phyloP scores from a whole-genome alignment of 768 basidiomycete genomes.

The Leucosporidium yakuticum region DNA sequence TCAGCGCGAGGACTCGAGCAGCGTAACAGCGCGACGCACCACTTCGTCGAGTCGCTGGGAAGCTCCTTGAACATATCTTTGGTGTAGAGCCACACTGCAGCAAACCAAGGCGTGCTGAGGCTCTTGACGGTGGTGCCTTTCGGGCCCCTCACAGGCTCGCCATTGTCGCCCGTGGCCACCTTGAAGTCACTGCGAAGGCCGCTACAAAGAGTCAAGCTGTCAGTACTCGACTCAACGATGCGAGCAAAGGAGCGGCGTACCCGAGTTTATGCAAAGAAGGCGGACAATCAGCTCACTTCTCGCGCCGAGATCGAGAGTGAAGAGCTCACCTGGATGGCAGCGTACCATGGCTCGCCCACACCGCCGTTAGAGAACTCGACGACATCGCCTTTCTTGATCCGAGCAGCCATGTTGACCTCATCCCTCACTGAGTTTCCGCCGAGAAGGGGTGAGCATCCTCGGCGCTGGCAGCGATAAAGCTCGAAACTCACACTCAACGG shows the following conservation, averaged over 20 bases:
- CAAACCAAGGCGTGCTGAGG: background rate
- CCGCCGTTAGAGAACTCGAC: background rate
- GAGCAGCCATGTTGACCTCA: background rate
- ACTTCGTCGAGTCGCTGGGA: background rate
- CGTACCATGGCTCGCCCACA: background rate
- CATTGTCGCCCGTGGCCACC: background rate
- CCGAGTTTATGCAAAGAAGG: background rate
- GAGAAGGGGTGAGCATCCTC: too few species aligned
- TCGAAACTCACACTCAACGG: too few species aligned
- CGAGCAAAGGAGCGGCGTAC: background rate
- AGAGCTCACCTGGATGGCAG: background rate
- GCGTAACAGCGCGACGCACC: background rate
- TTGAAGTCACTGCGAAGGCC: background rate
- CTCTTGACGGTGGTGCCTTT: background rate
- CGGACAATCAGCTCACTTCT: too few species aligned
- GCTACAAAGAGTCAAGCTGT: background rate
- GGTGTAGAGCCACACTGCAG: background rate
- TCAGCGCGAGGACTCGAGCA: background rate
- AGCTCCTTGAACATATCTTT: background rate
- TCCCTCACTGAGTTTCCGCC: background rate
- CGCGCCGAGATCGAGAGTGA: too few species aligned
- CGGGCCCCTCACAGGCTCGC: background rate
- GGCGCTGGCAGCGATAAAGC: too few species aligned
- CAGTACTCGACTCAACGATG: background rate
- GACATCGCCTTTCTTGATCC: background rate